phyloP scores from a whole-genome alignment of 768 basidiomycete genomes.

The Mycena rosella region DNA sequence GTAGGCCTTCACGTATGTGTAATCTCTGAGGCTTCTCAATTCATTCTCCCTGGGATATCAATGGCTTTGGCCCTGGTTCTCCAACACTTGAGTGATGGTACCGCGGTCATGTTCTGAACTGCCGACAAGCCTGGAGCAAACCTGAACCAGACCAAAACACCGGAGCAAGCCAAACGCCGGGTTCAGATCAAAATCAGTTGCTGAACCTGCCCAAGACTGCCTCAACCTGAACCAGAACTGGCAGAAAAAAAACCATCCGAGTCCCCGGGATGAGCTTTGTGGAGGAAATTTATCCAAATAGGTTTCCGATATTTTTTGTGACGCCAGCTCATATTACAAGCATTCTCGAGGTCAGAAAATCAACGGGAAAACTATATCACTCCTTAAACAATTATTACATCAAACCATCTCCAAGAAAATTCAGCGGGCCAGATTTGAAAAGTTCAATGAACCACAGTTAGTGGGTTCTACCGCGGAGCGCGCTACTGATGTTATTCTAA shows the following conservation, averaged over 20 bases:
- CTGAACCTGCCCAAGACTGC: not conserved
- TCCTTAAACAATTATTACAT: no score
- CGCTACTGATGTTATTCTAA: not conserved
- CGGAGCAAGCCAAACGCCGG: not conserved
- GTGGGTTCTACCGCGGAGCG: no score
- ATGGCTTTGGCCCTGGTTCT: constrained; percentile 1
- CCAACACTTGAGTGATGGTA: not conserved
- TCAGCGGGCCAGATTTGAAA: no score
- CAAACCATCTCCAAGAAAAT: no score
- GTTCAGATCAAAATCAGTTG: not conserved
- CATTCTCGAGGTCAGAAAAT: no score
- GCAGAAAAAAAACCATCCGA: not conserved
- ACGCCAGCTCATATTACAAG: not conserved
- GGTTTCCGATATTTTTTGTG: not conserved
- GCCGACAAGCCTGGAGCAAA: constrained; percentile 3
- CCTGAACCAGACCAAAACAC: constrained; percentile 1
- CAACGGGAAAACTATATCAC: no score
- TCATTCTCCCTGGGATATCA: not conserved
- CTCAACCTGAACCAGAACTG: not conserved
- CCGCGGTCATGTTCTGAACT: not conserved
- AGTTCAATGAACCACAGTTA: no score
- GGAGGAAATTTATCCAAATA: not conserved
- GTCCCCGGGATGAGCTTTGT: not conserved
- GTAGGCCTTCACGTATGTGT: not conserved
- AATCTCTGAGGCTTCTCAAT: constrained; percentile 1